A percentile compares a stretch with the other conserved stretches of the same genome.
These are phyloP conservation scores for Thraustotheca clavata DNA, from an alignment of 352 stramenopile genomes.

Conservation along the genomic window DNA sequence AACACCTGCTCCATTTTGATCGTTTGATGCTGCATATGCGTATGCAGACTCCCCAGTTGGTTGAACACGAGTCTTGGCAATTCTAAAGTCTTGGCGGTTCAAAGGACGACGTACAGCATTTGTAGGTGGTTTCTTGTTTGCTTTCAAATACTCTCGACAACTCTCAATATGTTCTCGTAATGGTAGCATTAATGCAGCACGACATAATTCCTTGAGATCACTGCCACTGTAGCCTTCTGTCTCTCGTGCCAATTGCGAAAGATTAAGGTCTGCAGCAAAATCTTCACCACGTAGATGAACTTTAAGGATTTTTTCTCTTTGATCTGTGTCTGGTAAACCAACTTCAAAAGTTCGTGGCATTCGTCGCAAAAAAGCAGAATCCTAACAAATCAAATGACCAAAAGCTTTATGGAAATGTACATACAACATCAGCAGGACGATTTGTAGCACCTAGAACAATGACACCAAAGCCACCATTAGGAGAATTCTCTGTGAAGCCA, in stretches of 20 bases:
- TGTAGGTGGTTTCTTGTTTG: background rate
- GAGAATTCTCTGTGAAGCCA: slow-evolving; percentile 84
- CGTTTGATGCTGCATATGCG: slow-evolving; percentile 60
- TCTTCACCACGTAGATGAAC: slow-evolving; percentile 87
- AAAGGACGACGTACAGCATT: slow-evolving; percentile 49
- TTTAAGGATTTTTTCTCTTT: slow-evolving; percentile 90
- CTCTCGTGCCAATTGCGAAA: slow-evolving; percentile 68
- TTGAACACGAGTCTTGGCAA: slow-evolving; percentile 78
- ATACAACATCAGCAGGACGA: slow-evolving; percentile 73
- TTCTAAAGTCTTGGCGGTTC: slow-evolving; percentile 77
- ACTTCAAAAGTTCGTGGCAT: slow-evolving; percentile 96
- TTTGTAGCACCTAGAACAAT: slow-evolving; percentile 97
- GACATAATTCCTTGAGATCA: slow-evolving; percentile 89
- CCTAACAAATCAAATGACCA: slow-evolving; percentile 21
- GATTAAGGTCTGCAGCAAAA: slow-evolving; percentile 65
- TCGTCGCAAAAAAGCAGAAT: slow-evolving; percentile 92
- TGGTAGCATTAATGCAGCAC: slow-evolving; percentile 80
- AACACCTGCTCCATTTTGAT: slow-evolving; percentile 20
- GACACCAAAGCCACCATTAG: slow-evolving; percentile 76
- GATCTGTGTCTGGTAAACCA: slow-evolving; percentile 72
- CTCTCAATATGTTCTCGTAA: slow-evolving; percentile 75
- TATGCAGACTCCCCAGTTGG: slow-evolving; percentile 71
- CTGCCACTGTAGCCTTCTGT: slow-evolving; percentile 93
- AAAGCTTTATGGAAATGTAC: background rate
- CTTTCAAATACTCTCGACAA: slow-evolving; percentile 29